phyloP scores from a whole-genome alignment of 106 monocot species.

The Platanthera guangdongensis region DNA sequence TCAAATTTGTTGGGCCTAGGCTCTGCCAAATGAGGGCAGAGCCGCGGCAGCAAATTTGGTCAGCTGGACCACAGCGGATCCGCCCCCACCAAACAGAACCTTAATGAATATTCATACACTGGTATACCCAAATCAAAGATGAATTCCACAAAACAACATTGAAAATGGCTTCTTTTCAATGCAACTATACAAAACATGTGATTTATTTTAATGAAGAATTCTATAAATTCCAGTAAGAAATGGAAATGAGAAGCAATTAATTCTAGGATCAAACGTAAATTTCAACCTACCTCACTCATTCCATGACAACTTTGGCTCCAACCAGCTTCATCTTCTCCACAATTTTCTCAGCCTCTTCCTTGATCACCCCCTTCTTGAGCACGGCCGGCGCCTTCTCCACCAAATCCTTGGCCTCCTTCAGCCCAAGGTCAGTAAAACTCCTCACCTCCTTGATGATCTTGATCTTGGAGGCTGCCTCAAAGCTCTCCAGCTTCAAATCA shows the following conservation, averaged over 20 bases:
- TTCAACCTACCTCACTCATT: constrained; percentile 19
- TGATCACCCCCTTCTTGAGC: constrained; percentile 32
- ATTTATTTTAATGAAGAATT: not conserved
- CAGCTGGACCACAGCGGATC: too few species aligned
- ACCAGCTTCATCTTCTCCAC: constrained; percentile 47
- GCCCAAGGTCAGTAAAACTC: constrained; percentile 36
- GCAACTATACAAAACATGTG: not conserved
- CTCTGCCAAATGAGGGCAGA: too few species aligned
- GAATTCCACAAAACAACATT: not conserved
- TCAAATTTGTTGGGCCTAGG: too few species aligned
- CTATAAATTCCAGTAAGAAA: not conserved
- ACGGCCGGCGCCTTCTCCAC: constrained; percentile 49
- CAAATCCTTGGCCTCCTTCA: constrained; percentile 63
- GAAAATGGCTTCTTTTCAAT: not conserved
- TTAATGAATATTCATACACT: too few species aligned
- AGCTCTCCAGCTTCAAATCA: constrained; percentile 47
- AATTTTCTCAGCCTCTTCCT: constrained; percentile 56
- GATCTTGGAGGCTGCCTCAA: constrained; percentile 39
- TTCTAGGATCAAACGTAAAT: not conserved
- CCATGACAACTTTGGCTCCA: constrained; percentile 44
- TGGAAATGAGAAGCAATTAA: constrained; percentile 5
- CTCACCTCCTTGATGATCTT: constrained; percentile 57
- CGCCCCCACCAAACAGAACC: too few species aligned
- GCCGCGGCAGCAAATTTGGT: too few species aligned
- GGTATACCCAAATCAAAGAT: too few species aligned